Evolutionary conservation across 768 basidiomycete species (phyloP), one percentile per base, ranked within the genome.

Genomic region (Lepiota brunneoincarnata): DNA sequence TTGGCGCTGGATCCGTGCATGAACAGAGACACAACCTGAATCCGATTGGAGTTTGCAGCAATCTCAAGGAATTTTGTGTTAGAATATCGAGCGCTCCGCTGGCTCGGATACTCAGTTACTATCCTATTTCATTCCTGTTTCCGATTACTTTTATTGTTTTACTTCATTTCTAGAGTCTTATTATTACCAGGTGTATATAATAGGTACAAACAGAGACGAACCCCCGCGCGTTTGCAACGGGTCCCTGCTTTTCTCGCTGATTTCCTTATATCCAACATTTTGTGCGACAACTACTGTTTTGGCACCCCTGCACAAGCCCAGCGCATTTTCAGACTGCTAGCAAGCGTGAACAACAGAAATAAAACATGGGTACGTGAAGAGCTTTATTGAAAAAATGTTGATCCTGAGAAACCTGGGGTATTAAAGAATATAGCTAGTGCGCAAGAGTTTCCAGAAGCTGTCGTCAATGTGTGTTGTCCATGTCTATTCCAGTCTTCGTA

Each of bases 31-130:
- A 36, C 35, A 49, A 37, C 2, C 57, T 79, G 41, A 70, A 74
- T 9, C 81, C 82, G 0, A 64, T 66, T n/a, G 74, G 79, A 51
- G 75, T 75, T 0, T 82, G 83, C 35, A 73, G 73, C 34, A 51
- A 61, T 10, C 58, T 85, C 35, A 75, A 72, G 50, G 60, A 59
- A 34, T 84, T 73, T 62, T n/a, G n/a, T n/a, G n/a, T n/a, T n/a
- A n/a, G n/a, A n/a, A n/a, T n/a, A n/a, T n/a, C n/a, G n/a, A n/a
- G n/a, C n/a, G n/a, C n/a, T n/a, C n/a, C n/a, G n/a, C n/a, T n/a
- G n/a, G n/a, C n/a, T n/a, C n/a, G n/a, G n/a, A n/a, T n/a, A n/a
- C n/a, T n/a, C n/a, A n/a, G n/a, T n/a, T n/a, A n/a, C n/a, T n/a
- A n/a, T n/a, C n/a, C n/a, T n/a, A n/a, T n/a, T n/a, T n/a, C n/a